A percentile compares a stretch with the other conserved stretches of the same genome.
phyloP scores from a whole-genome alignment of 2,329 filamentous ascomycete species.

The Chaetomium sp. region DNA sequence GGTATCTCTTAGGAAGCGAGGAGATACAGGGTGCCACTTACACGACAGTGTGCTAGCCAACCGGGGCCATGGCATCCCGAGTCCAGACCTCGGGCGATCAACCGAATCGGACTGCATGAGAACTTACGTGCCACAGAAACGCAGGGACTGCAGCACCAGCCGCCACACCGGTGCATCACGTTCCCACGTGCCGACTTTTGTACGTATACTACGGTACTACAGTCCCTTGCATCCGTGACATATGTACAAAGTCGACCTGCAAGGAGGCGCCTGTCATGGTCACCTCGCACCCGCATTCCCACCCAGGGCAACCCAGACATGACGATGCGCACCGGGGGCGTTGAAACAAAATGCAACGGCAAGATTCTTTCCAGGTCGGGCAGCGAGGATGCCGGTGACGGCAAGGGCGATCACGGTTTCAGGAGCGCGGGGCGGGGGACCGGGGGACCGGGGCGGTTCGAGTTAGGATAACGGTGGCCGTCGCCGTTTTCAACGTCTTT shows the following conservation, averaged over 20 bases:
- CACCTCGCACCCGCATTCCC: not conserved
- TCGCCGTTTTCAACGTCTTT: not conserved
- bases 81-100: not conserved
- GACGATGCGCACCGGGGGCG: not conserved
- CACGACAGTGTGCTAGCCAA: not conserved
- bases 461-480: not conserved
- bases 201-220: not conserved
- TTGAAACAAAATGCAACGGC: constrained; percentile 17
- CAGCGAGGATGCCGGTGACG: constrained; percentile 18
- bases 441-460: not conserved
- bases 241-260: not conserved
- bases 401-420: constrained; percentile 21
- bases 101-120: not conserved
- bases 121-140: constrained; percentile 4
- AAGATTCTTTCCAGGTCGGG: not conserved
- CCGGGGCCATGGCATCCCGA: not conserved
- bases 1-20: not conserved
- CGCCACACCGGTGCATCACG: not conserved
- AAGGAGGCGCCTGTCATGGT: not conserved
- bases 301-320: not conserved
- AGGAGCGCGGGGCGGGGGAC: not conserved
- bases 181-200: not conserved
- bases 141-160: constrained; percentile 4
- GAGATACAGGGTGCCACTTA: not conserved
- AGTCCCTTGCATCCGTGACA: not conserved